Conservation (phyloP, 352 stramenopile species). For the Pythium brassicae region DNA sequence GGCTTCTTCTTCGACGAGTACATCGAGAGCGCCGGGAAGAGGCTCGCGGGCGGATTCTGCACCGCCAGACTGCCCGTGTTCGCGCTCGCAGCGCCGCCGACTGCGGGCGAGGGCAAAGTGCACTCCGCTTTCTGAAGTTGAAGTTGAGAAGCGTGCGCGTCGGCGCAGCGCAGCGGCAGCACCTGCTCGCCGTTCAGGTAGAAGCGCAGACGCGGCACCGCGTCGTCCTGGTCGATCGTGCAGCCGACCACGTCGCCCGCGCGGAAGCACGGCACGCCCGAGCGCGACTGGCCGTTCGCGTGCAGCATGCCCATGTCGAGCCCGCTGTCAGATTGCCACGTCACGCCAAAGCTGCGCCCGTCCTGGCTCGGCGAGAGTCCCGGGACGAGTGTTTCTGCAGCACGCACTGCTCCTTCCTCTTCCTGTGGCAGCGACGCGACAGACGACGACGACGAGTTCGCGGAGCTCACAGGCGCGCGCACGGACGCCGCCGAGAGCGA, state of each 20-base stretch:
- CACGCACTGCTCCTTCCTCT: neutral
- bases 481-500: too few species aligned
- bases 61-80: slow-evolving; percentile 28
- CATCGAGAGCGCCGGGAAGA: slow-evolving; percentile 71
- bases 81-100: neutral
- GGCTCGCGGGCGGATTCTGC: slow-evolving; percentile 54
- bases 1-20: slow-evolving; percentile 70
- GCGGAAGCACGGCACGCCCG: slow-evolving; percentile 59
- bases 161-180: too few species aligned
- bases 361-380: slow-evolving; percentile 54
- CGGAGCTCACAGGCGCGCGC: too few species aligned
- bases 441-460: too few species aligned
- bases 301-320: slow-evolving; percentile 76
- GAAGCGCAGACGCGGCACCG: slow-evolving; percentile 61
- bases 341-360: slow-evolving; percentile 57
- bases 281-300: slow-evolving; percentile 60
- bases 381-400: slow-evolving; percentile 32
- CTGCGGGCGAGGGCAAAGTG: too few species aligned
- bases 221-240: slow-evolving; percentile 71
- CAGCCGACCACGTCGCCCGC: slow-evolving; percentile 66
- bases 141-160: too few species aligned
- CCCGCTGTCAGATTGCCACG: slow-evolving; percentile 68
- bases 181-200: slow-evolving; percentile 74
- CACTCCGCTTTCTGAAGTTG: too few species aligned
- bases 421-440: too few species aligned